A percentile compares a stretch with the other conserved stretches of the same genome.
Evolutionary conservation across 2,329 filamentous ascomycete species (phyloP).

Genomic region (Epichloe baconii): DNA sequence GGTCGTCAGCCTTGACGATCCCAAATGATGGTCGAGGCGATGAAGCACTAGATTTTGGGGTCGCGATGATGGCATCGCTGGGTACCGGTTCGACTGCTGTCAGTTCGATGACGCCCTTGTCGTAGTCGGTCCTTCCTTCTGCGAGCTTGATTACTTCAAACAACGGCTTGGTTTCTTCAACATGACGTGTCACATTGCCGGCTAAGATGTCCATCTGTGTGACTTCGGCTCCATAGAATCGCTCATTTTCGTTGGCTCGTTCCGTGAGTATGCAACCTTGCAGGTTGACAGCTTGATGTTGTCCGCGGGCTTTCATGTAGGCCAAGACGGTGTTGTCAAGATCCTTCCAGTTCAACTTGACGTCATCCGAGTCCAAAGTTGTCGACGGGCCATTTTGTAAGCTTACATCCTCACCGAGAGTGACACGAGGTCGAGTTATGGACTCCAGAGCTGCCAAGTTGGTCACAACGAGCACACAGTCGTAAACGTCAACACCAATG

Average conservation of each 20-base stretch:
- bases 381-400: conserved; percentile 65
- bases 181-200: conserved; percentile 40
- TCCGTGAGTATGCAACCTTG: conserved; percentile 44
- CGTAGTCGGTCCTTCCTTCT: conserved; percentile 67
- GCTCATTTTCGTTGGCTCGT: conserved; percentile 45
- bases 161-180: conserved; percentile 44
- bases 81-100: conserved; percentile 57
- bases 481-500: conserved; percentile 87
- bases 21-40: conserved; percentile 50
- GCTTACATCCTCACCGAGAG: conserved; percentile 68
- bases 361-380: conserved; percentile 36
- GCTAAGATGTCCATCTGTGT: conserved; percentile 44
- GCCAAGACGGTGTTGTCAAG: conserved; percentile 42
- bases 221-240: conserved; percentile 38
- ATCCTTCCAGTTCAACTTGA: conserved; percentile 37
- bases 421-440: conserved; percentile 67
- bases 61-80: conserved; percentile 52
- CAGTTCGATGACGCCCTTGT: conserved; percentile 51
- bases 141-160: conserved; percentile 79
- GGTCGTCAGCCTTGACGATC: conserved; percentile 65
- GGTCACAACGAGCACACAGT: conserved; percentile 89
- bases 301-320: conserved; percentile 46
- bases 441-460: conserved; percentile 71
- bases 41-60: conserved; percentile 24
- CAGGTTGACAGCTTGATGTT: conserved; percentile 40